A percentile compares a stretch with the other conserved stretches of the same genome.
Evolutionary conservation across 176 grass and related monocot genomes (phyloP).

Genomic region (Leersia perrieri): DNA sequence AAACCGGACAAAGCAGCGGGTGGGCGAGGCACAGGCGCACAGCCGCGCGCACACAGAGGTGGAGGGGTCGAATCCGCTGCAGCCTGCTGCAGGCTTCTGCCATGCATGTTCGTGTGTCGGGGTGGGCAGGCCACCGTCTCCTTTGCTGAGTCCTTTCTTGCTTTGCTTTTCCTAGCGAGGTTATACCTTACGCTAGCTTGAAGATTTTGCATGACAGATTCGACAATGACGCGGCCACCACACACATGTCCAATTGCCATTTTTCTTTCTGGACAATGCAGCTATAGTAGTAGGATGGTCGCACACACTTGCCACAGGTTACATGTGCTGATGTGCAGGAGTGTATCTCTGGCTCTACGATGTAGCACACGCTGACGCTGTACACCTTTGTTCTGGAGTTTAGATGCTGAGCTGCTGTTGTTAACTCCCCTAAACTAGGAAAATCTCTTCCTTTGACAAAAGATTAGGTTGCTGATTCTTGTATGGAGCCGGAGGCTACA

Average conservation of each 20-base stretch:
- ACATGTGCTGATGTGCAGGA: not conserved
- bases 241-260: no score
- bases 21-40: not conserved
- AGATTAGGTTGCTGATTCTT: not conserved
- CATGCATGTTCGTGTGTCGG: not conserved
- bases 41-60: no score
- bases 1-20: not conserved
- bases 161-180: not conserved
- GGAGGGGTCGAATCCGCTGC: not conserved
- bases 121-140: not conserved
- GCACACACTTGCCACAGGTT: not conserved
- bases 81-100: not conserved
- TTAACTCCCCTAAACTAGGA: not conserved
- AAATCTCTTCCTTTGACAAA: not conserved
- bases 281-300: not conserved
- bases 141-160: not conserved
- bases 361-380: not conserved
- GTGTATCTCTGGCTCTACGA: no score
- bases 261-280: no score
- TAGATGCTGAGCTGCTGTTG: not conserved
- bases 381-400: not conserved
- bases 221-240: not conserved
- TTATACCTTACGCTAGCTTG: not conserved
- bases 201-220: not conserved
- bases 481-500: not conserved